Evolutionary conservation across 805 yeast species (phyloP).

Genomic region (Torulaspora maleeae): DNA sequence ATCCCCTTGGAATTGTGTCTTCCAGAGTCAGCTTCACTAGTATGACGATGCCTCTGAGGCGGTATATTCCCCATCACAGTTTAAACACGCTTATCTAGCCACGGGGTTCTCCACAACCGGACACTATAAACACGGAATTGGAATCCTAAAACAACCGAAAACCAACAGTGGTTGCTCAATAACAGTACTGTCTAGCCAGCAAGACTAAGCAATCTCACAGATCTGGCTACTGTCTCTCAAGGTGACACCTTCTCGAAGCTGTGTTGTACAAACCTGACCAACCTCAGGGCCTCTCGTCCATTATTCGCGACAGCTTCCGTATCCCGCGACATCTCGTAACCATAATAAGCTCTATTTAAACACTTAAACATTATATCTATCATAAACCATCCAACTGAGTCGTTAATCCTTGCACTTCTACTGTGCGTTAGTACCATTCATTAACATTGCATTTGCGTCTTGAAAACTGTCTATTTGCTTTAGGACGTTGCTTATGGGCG

Average conservation of each 20-base stretch:
- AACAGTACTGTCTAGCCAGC: too few relatives aligned
- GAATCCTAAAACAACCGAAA: too few relatives aligned
- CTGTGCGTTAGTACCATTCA: background rate
- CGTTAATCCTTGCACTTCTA: conserved; percentile 1
- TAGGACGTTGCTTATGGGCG: conserved; percentile 28
- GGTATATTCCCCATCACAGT: conserved; percentile 4
- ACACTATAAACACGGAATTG: background rate
- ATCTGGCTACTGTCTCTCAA: too few relatives aligned
- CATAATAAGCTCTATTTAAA: conserved; percentile 2
- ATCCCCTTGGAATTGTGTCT: background rate
- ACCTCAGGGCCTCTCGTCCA: too few relatives aligned
- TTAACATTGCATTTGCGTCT: conserved; percentile 6
- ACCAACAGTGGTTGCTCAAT: too few relatives aligned
- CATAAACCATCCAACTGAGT: conserved; percentile 1
- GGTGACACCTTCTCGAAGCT: too few relatives aligned
- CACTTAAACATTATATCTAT: background rate
- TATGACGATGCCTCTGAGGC: conserved; percentile 6
- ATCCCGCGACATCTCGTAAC: background rate
- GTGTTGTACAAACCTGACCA: too few relatives aligned
- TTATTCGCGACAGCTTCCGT: background rate
- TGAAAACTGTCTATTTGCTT: conserved; percentile 25
- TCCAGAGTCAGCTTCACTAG: background rate
- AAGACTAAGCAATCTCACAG: too few relatives aligned
- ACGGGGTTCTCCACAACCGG: background rate
- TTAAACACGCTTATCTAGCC: background rate